Base-by-base conservation (phyloP, 208 protist species). In the Wallacemonas sp. region DNA sequence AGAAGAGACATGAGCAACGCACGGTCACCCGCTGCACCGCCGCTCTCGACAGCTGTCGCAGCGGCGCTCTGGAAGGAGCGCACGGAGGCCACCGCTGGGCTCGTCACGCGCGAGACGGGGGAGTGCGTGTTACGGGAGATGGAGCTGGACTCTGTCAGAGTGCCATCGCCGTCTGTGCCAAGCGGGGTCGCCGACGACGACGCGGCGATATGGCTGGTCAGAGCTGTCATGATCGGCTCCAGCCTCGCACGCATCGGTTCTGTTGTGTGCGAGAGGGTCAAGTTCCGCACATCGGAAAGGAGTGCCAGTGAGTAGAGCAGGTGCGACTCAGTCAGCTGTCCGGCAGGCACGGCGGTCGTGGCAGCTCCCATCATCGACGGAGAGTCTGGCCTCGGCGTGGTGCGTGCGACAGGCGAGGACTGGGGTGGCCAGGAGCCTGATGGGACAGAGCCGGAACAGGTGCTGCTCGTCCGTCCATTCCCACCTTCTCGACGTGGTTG, bases 71-170 rank as follows among this genome's bases (percentile, higher is more conserved):
- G 6, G 22, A 49, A 49, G 36, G 56, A 49, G 3, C 21, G 5
- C 36, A 45, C 41, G 5, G 39, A 49, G 12, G 28, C 38, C 5
- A 14, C 56, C 6, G 1, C 56, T n/a, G 34, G 56, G 28, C 56
- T 62, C 56, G 39, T 45, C 8, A 62, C n/a, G 8, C 22, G 41
- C 3, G 56, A 45, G 9, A 49, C 56, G 11, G 34, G 56, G 11
- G 41, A 49, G 19, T 28, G 56, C 6, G 34, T 62, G 11, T n/a
- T 33, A 2, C 19, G 34, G 26, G 41, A 49, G 19, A 22, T 21
- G 6, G 17, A 39, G 56, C 56, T 49, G 24, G 56, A 19, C 24
- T 62, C 56, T 6, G 34, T 62, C 17, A 41, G 12, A 11, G 36
- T 60, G 33, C 41, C 41, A 33, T 62, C 56, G 38, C 14, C 41